Conservation (phyloP, 139 green algal species). For the Chlamydomonas incerta region DNA sequence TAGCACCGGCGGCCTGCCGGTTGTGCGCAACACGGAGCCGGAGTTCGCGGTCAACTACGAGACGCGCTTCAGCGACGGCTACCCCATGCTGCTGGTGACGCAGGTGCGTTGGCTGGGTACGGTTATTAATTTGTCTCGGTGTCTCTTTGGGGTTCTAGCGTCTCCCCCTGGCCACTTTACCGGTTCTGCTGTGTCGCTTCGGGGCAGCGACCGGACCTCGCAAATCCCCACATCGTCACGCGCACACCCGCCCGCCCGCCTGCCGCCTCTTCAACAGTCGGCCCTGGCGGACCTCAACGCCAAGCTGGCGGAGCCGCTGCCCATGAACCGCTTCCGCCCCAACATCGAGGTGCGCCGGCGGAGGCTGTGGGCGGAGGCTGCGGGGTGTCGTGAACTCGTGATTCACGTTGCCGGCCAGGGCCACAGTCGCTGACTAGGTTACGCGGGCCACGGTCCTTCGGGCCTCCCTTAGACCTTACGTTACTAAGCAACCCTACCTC, state of each 20-base stretch:
- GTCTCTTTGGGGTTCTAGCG: too few relatives aligned
- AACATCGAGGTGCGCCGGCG: slow-evolving; percentile 75
- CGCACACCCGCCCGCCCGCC: too few relatives aligned
- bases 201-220: too few relatives aligned
- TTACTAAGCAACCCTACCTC: not conserved
- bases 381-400: too few relatives aligned
- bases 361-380: too few relatives aligned
- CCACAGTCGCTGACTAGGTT: too few relatives aligned
- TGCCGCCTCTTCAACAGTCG: slow-evolving; percentile 35
- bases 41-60: slow-evolving; percentile 58
- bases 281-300: slow-evolving; percentile 71
- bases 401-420: too few relatives aligned
- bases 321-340: slow-evolving; percentile 83
- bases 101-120: slow-evolving; percentile 57
- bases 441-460: too few relatives aligned
- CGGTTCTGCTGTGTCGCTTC: too few relatives aligned
- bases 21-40: slow-evolving; percentile 40
- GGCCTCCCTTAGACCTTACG: not conserved
- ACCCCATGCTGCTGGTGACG: slow-evolving; percentile 69
- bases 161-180: too few relatives aligned
- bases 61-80: slow-evolving; percentile 76
- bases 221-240: too few relatives aligned
- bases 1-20: not conserved
- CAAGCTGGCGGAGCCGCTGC: slow-evolving; percentile 51
- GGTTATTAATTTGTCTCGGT: too few relatives aligned